Conservation (phyloP, 1,284 basidiomycete species). For the Cryptococcus sp. region DNA sequence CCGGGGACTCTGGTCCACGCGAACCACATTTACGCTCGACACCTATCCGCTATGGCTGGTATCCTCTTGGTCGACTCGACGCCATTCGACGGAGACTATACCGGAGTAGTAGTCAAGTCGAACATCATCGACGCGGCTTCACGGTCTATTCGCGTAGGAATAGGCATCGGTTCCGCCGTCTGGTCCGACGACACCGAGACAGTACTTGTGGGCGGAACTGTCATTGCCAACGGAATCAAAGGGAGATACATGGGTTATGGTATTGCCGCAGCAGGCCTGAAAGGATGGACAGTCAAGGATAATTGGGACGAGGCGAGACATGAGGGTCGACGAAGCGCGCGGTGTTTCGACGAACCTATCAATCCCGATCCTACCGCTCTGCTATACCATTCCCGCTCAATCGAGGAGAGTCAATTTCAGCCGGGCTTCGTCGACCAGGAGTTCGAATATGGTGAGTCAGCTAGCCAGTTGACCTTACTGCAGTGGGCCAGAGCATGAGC, state of each 20-base stretch:
- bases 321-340: conserved; percentile 40
- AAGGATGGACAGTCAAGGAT: conserved; percentile 49
- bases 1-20: conserved; percentile 51
- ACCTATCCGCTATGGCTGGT: conserved; percentile 51
- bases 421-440: conserved; percentile 48
- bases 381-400: conserved; percentile 37
- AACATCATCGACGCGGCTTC: conserved; percentile 52
- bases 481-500: not conserved
- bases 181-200: conserved; percentile 54
- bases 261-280: conserved; percentile 50
- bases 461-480: not conserved
- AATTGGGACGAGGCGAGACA: conserved; percentile 51
- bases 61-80: conserved; percentile 55
- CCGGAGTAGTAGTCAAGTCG: conserved; percentile 45
- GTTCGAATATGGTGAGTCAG: conserved; percentile 51
- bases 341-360: conserved; percentile 50
- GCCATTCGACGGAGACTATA: conserved; percentile 54
- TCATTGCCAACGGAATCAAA: conserved; percentile 43
- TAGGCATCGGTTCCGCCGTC: conserved; percentile 54
- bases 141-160: conserved; percentile 54
- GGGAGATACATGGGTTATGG: conserved; percentile 54
- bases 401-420: conserved; percentile 44
- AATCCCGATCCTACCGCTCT: conserved; percentile 51
- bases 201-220: conserved; percentile 44
- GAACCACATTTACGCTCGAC: conserved; percentile 50